Evolutionary conservation across 1,139 yeast genomes (phyloP), one percentile per base, ranked within the genome.

Genomic region (Debaryomyces subglobosus): DNA sequence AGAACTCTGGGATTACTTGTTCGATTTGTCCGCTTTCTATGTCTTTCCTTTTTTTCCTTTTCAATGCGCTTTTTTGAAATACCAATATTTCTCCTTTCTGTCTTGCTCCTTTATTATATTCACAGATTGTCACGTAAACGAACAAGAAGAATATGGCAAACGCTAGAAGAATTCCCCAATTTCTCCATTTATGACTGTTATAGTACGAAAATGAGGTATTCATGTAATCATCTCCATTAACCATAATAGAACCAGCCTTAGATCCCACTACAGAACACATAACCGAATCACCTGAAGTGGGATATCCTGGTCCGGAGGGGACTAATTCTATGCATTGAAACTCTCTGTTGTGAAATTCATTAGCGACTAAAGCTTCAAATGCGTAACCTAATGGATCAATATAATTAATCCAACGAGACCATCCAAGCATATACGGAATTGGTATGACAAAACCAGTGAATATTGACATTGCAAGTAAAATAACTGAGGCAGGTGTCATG

Each of bases 1-100:
- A 6, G 8, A 24, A 24, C 8, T 24, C 27, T 1, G 27, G 27
- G 29, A 5, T 10, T 10, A 25, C 29, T 24, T 25, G 7, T 25
- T 25, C 29, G 9, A 25, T 10, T 5, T 25, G 7, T 4, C 29
- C 29, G 12, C 29, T 25, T 25, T 25, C 29, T 8, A 25, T 25
- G 9, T 24, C 27, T 7, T 7, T 24, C 27, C 10, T 24, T 8
- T 24, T 24, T 7, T 6, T 24, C 6, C 6, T 24, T 7, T 37
- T 37, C 18, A 37, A 37, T 3, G 40, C 29, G 4, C 13, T 16
- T 25, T 23, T 56, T 52, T 84, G 85, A 73, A 84, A 89, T 39
- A 88, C 78, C 50, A 87, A 74, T 47, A 88, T 79, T 69, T 89
- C 96, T 69, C 96, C 96, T 71, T 84, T 86, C 63, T 89, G 90